phyloP scores from a whole-genome alignment of 2,329 filamentous ascomycete species.

The Moelleriella libera region DNA sequence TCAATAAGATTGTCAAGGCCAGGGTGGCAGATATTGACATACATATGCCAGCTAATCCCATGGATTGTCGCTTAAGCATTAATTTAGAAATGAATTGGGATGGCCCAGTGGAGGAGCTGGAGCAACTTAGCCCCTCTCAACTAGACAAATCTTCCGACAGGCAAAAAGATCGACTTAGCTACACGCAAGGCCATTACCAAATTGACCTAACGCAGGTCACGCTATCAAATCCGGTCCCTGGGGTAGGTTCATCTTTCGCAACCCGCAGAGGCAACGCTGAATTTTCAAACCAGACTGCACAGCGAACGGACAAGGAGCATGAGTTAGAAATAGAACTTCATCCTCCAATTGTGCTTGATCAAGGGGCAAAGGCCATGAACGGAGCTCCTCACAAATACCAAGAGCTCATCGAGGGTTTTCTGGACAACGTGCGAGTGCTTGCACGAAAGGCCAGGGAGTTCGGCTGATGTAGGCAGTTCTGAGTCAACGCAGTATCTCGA shows the following conservation, averaged over 20 bases:
- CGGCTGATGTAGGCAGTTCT: neutral
- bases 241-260: constrained; percentile 16
- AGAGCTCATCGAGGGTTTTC: constrained; percentile 55
- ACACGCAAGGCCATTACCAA: constrained; percentile 75
- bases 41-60: constrained; percentile 58
- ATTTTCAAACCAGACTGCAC: constrained; percentile 16
- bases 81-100: constrained; percentile 88
- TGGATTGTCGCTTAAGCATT: constrained; percentile 88
- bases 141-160: constrained; percentile 41
- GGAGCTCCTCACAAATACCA: constrained; percentile 45
- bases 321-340: constrained; percentile 70
- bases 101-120: constrained; percentile 47
- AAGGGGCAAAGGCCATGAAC: constrained; percentile 42
- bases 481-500: too few relatives aligned
- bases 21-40: constrained; percentile 83
- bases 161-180: constrained; percentile 83
- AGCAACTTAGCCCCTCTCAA: constrained; percentile 20
- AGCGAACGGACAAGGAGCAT: constrained; percentile 48
- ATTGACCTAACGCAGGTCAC: constrained; percentile 89
- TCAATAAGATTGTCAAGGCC: constrained; percentile 82
- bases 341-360: constrained; percentile 47
- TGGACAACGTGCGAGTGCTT: constrained; percentile 58
- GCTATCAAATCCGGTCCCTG: constrained; percentile 21
- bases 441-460: constrained; percentile 28
- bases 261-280: constrained; percentile 1